Evolutionary conservation across 169 alveolate species (phyloP), one percentile per base, ranked within the genome.

Genomic region (Plasmodium coatneyi): DNA sequence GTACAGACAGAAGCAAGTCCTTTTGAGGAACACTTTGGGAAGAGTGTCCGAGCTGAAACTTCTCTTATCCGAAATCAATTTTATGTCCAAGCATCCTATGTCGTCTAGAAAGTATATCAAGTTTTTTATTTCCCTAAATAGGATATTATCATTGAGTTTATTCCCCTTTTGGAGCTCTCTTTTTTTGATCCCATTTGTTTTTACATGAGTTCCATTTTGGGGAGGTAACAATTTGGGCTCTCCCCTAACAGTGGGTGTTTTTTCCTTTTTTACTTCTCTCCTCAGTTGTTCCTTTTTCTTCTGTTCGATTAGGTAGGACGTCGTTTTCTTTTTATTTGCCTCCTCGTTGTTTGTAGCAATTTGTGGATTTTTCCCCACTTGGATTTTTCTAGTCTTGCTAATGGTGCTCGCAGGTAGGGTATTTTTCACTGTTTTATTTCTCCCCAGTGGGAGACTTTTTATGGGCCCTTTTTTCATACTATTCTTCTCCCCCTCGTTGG

Each of bases 41-140:
- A 89, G n/a, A 28, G 46, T 19, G 3, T 86, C 87, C n/a, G 70
- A 36, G 19, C 36, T 41, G 71, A 89, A 89, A 54, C 9, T 70
- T 66, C 94, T 78, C 14, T 52, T 89, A 46, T 89, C 94, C 2
- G 82, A 30, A 34, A 89, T 89, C 71, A 89, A 89, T 49, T 89
- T 89, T 78, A 89, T 49, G 72, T 89, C 94, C n/a, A 79, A 79
- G 71, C 91, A 89, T 5, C 94, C 94, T 39, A 89, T 79, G 54
- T 80, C 83, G 25, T 89, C 94, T 80, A 89, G 71, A 89, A 89
- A 89, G 25, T 16, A 80, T 14, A 89, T 80, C 10, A 89, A 78
- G 25, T 89, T 89, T 66, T 89, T 89, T 36, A 89, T 72, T 9
- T 78, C 90, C 25, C 81, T 89, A 80, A 89, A 89, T 49, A 89